Evolutionary conservation across 345 rosid genomes (phyloP).

Genomic region (Moricandia moricandioides): DNA sequence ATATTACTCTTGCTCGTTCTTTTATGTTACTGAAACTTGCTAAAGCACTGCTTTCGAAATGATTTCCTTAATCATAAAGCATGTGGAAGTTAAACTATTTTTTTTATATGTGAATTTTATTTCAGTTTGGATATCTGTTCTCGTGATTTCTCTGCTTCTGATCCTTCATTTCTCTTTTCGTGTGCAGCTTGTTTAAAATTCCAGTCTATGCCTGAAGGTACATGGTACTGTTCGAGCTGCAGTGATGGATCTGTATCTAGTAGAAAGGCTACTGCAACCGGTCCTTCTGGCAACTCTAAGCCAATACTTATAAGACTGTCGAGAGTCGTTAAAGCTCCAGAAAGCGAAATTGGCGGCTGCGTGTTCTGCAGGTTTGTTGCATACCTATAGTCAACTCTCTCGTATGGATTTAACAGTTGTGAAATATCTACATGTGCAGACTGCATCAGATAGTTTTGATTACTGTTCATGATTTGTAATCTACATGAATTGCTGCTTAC

Average conservation of each 20-base stretch:
- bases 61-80: neutral
- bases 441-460: neutral
- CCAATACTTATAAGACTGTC: conserved; percentile 59
- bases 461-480: conserved; percentile 2
- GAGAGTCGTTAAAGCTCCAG: conserved; percentile 70
- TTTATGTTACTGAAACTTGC: neutral
- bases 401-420: neutral
- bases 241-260: conserved; percentile 45
- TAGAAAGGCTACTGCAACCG: conserved; percentile 43
- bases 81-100: neutral
- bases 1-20: neutral
- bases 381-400: neutral
- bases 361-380: conserved; percentile 79
- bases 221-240: conserved; percentile 82
- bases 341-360: conserved; percentile 88
- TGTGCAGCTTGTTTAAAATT: conserved; percentile 82
- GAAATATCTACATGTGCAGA: neutral
- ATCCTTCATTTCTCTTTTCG: conserved; percentile 26
- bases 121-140: neutral
- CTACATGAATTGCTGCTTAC: neutral
- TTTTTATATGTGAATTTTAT: neutral
- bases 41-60: neutral
- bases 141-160: conserved; percentile 8
- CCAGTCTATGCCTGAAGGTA: conserved; percentile 58
- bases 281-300: conserved; percentile 41